Conservation (phyloP, 805 yeast genomes). For the Candida morakotiae region DNA sequence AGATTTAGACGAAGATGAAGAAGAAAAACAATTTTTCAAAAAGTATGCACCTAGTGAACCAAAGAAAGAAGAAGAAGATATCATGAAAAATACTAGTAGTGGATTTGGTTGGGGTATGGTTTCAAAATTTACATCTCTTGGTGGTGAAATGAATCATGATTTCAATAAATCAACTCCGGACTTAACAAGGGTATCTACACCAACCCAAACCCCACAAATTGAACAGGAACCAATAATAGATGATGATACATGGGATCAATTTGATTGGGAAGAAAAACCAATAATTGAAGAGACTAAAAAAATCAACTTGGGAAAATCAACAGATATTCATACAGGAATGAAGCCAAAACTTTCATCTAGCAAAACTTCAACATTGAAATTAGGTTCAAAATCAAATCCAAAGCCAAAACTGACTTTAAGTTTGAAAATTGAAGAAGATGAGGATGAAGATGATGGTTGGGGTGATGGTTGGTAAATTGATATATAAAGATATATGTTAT, state of each 20-base stretch:
- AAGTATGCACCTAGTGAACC: conserved; percentile 17
- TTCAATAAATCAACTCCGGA: conserved; percentile 36
- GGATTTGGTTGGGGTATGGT: conserved; percentile 37
- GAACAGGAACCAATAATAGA: conserved; percentile 1
- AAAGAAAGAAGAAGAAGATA: conserved; percentile 3
- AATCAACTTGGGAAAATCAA: conserved; percentile 6
- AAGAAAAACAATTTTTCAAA: conserved; percentile 28
- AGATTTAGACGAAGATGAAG: conserved; percentile 36
- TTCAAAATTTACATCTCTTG: conserved; percentile 28
- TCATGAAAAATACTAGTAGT: conserved; percentile 3
- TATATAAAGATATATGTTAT: not conserved
- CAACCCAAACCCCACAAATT: conserved; percentile 14
- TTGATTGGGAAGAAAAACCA: conserved; percentile 13
- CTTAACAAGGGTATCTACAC: conserved; percentile 24
- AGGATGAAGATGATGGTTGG: conserved; percentile 30
- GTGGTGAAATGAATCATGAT: conserved; percentile 28
- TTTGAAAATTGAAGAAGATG: conserved; percentile 23
- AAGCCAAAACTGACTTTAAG: conserved; percentile 15
- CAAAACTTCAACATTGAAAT: conserved; percentile 15
- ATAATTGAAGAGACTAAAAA: conserved; percentile 9
- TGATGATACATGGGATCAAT: conserved; percentile 15
- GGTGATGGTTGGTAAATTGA: conserved; percentile 26
- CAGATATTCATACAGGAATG: conserved; percentile 6
- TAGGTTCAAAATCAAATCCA: conserved; percentile 14
- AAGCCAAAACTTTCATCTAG: not conserved